Evolutionary conservation across 164 flowering plant species (phyloP).

Genomic region (Magnolia officinalis): DNA sequence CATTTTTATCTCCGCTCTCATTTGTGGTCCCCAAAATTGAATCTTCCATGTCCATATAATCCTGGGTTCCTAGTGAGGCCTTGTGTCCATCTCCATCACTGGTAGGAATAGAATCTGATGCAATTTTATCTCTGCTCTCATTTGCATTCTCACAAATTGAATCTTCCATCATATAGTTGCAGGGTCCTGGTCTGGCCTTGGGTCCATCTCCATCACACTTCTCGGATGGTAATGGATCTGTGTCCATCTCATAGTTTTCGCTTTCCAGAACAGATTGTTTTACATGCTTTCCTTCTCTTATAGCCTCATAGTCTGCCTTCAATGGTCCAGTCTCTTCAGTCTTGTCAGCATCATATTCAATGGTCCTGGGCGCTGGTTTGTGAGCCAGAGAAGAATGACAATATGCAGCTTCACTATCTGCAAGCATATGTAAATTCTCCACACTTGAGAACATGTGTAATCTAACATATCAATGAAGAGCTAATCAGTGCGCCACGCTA

Average conservation of each 20-base stretch:
- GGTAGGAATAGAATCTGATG: not conserved
- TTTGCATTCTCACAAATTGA: too few relatives aligned
- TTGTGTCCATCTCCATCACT: slow-evolving; percentile 10
- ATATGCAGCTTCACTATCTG: slow-evolving; percentile 20
- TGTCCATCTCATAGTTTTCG: not conserved
- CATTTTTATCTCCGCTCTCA: slow-evolving; percentile 10
- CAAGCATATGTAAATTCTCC: slow-evolving; percentile 2
- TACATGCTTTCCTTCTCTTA: slow-evolving; percentile 23
- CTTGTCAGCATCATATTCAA: slow-evolving; percentile 18
- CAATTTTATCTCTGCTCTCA: not conserved
- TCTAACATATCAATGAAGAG: not conserved
- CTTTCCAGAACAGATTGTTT: slow-evolving; percentile 13
- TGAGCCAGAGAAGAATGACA: slow-evolving; percentile 5
- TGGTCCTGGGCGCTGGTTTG: slow-evolving; percentile 10
- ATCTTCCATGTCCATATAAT: slow-evolving; percentile 20
- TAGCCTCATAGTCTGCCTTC: slow-evolving; percentile 15
- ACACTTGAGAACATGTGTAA: not conserved
- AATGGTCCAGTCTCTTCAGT: slow-evolving; percentile 15
- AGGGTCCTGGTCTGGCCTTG: not conserved
- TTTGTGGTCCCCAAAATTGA: slow-evolving; percentile 10
- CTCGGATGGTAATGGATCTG: slow-evolving; percentile 14
- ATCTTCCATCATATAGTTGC: not conserved
- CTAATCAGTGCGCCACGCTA: too few relatives aligned
- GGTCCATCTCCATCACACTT: slow-evolving; percentile 4
- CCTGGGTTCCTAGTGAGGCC: slow-evolving; percentile 15